Percentiles rank a stretch among this genome's conserved stretches.
Evolutionary conservation across 106 monocot species (phyloP).

Genomic region (Dioscorea alata): DNA sequence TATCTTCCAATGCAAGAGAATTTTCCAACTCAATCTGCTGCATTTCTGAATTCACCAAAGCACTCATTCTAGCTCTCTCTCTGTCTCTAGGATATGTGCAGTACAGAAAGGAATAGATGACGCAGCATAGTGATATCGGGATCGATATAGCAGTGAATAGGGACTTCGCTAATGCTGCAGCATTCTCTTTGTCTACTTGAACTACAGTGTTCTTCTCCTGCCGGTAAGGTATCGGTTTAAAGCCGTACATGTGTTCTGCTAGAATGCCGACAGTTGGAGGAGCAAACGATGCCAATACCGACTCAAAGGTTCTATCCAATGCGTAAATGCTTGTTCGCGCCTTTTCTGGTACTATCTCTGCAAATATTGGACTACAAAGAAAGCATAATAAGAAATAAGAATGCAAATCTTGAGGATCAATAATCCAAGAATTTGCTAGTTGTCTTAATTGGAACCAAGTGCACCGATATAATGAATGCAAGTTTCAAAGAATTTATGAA

Average conservation of each 20-base stretch:
- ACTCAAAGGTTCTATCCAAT: slow-evolving; percentile 79
- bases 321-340: slow-evolving; percentile 90
- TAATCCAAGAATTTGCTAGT: background rate
- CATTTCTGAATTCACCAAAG: slow-evolving; percentile 64
- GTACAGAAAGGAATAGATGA: slow-evolving; percentile 85
- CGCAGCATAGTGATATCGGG: slow-evolving; percentile 69
- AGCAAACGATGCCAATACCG: slow-evolving; percentile 77
- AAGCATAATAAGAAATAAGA: slow-evolving; percentile 2
- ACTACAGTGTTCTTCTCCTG: slow-evolving; percentile 14
- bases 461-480: background rate
- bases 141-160: slow-evolving; percentile 79
- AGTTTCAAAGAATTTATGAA: background rate
- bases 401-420: background rate
- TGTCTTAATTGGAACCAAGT: background rate
- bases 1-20: background rate
- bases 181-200: slow-evolving; percentile 71
- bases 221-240: slow-evolving; percentile 36
- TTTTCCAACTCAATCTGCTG: slow-evolving; percentile 49
- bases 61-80: slow-evolving; percentile 70
- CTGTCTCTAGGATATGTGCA: slow-evolving; percentile 73
- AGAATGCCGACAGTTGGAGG: slow-evolving; percentile 84
- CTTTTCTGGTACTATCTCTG: slow-evolving; percentile 89
- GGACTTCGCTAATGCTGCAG: slow-evolving; percentile 68
- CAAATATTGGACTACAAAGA: slow-evolving; percentile 90
- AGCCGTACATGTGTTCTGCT: slow-evolving; percentile 66